These are phyloP conservation scores for Aspergillus homomorphus DNA, from an alignment of 495 filamentous ascomycete genomes.

Conservation along the genomic window DNA sequence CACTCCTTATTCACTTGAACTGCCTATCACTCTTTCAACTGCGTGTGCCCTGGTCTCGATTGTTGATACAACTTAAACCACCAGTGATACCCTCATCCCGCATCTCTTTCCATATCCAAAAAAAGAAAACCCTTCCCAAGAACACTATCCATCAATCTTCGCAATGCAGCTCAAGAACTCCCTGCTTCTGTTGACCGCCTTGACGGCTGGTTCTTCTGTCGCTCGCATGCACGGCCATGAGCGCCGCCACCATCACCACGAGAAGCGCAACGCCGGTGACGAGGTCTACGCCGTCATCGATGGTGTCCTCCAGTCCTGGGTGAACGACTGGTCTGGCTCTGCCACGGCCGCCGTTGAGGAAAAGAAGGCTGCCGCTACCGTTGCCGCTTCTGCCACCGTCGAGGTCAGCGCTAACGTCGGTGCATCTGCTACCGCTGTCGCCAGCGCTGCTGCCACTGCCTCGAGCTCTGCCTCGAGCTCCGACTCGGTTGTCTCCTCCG, in stretches of 20 bases:
- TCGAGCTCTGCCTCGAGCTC: conserved; percentile 19
- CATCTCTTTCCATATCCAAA: background rate
- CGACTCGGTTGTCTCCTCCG: conserved; percentile 18
- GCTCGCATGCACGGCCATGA: conserved; percentile 48
- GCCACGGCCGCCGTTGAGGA: conserved; percentile 17
- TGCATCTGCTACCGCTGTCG: conserved; percentile 20
- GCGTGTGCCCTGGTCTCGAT: conserved; percentile 7
- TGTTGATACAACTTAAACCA: background rate
- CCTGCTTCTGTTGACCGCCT: conserved; percentile 35
- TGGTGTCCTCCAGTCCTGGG: conserved; percentile 59
- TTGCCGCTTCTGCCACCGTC: conserved; percentile 9
- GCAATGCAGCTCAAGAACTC: conserved; percentile 47
- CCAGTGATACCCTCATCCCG: conserved; percentile 1
- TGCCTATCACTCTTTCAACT: conserved; percentile 21
- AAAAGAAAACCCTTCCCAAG: background rate
- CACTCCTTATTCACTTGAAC: conserved; percentile 22
- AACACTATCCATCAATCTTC: conserved; percentile 12
- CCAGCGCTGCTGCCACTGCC: conserved; percentile 15
- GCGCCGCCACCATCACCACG: conserved; percentile 40
- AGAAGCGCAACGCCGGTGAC: conserved; percentile 44
- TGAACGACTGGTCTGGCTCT: conserved; percentile 57
- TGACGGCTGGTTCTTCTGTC: conserved; percentile 42
- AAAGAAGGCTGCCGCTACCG: conserved; percentile 12
- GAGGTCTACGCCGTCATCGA: conserved; percentile 60
- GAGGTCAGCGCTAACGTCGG: conserved; percentile 13